Percentiles rank a stretch among this genome's conserved stretches.
Evolutionary conservation across 23 red algal species (phyloP).

Genomic region (Gracilaria domingensis): DNA sequence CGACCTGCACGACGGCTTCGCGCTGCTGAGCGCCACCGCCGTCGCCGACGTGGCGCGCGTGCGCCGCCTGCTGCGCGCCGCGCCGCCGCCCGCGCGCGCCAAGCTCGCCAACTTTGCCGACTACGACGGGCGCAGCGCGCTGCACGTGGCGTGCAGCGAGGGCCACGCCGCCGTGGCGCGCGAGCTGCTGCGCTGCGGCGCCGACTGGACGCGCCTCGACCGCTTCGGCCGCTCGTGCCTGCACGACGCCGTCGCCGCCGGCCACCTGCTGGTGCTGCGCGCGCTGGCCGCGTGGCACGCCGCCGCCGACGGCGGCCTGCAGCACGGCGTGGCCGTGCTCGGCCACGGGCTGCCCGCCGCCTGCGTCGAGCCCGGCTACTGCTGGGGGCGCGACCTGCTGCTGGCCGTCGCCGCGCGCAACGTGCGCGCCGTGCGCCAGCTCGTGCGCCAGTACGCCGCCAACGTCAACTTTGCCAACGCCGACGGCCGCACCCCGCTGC

Average conservation of each 20-base stretch:
- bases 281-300: neutral
- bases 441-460: conserved; percentile 33
- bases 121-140: conserved; percentile 70
- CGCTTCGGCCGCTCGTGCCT: conserved; percentile 70
- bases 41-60: neutral
- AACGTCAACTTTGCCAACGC: conserved; percentile 70
- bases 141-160: conserved; percentile 77
- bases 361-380: conserved; percentile 35
- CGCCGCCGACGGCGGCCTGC: neutral
- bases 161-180: conserved; percentile 65
- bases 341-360: conserved; percentile 8
- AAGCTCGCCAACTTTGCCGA: conserved; percentile 43
- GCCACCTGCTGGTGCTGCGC: conserved; percentile 2
- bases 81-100: neutral
- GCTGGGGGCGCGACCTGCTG: conserved; percentile 36
- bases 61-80: neutral
- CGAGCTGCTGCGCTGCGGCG: conserved; percentile 54
- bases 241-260: conserved; percentile 57
- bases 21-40: conserved; percentile 18
- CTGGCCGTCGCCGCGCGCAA: conserved; percentile 8
- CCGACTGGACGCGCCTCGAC: conserved; percentile 53
- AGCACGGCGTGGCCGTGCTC: neutral
- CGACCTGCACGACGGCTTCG: conserved; percentile 10
- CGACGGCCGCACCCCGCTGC: conserved; percentile 81
- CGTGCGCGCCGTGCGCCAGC: conserved; percentile 14